phyloP scores from a whole-genome alignment of 2,329 filamentous ascomycete genomes.

The Cylindrodendrum hubeiense region DNA sequence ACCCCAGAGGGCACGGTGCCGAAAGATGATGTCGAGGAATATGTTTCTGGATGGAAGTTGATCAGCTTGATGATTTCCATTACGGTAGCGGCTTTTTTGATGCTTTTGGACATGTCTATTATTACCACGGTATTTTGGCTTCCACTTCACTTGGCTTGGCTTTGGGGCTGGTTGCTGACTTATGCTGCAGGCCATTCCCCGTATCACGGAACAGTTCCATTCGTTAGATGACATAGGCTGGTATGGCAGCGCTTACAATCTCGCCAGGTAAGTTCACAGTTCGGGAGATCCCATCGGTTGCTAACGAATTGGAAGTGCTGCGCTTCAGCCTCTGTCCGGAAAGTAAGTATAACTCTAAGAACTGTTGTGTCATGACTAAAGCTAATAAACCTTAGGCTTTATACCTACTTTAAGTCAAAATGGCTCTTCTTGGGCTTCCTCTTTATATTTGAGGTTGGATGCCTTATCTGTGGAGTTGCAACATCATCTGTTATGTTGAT shows the following conservation, averaged over 20 bases:
- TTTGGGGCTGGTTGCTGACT: neutral
- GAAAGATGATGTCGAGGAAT: constrained; percentile 30
- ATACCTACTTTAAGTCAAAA: too few relatives aligned
- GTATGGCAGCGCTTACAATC: constrained; percentile 65
- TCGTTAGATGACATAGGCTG: constrained; percentile 66
- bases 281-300: constrained; percentile 40
- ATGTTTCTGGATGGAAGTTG: constrained; percentile 47
- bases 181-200: constrained; percentile 56
- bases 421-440: constrained; percentile 47
- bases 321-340: constrained; percentile 64
- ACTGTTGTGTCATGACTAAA: too few relatives aligned
- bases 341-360: constrained; percentile 61
- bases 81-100: constrained; percentile 59
- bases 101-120: constrained; percentile 66
- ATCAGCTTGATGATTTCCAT: constrained; percentile 52
- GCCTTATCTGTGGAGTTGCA: constrained; percentile 61
- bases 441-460: constrained; percentile 54
- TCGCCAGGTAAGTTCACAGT: constrained; percentile 53
- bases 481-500: constrained; percentile 61
- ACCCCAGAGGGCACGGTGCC: constrained; percentile 18
- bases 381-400: too few relatives aligned
- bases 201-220: constrained; percentile 64
- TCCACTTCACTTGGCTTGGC: too few relatives aligned
- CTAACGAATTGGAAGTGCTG: constrained; percentile 52
- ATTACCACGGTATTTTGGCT: constrained; percentile 60